Percentiles rank a stretch among this genome's conserved stretches.
phyloP scores from a whole-genome alignment of 2,329 filamentous ascomycete species.

The Aspergillus pseudoviridinutans region DNA sequence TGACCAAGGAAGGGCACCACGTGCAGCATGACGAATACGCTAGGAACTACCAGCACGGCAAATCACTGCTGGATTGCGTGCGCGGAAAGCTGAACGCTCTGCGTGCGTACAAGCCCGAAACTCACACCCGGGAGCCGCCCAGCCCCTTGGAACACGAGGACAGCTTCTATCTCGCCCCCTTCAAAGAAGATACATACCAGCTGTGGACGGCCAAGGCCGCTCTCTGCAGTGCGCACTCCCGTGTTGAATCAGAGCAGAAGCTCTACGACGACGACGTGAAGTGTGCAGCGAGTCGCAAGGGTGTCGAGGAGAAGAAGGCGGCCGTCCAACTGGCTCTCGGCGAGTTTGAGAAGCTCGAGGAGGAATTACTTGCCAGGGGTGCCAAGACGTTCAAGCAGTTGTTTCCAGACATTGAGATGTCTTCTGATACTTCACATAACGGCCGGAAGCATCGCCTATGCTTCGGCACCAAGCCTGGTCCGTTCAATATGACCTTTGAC shows the following conservation, averaged over 20 bases:
- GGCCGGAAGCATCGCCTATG: not conserved
- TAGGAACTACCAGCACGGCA: not conserved
- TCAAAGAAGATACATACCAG: slow-evolving; percentile 56
- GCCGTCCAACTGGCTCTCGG: slow-evolving; percentile 51
- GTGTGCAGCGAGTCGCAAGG: slow-evolving; percentile 12
- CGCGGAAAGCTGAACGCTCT: slow-evolving; percentile 51
- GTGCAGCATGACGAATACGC: not conserved
- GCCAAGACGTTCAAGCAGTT: slow-evolving; percentile 66
- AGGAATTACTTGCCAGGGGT: slow-evolving; percentile 51
- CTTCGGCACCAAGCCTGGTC: slow-evolving; percentile 15
- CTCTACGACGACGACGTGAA: slow-evolving; percentile 17
- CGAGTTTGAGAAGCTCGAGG: slow-evolving; percentile 55
- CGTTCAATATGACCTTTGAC: slow-evolving; percentile 49
- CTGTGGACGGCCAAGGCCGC: slow-evolving; percentile 49
- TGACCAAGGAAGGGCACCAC: slow-evolving; percentile 43
- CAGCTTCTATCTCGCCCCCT: slow-evolving; percentile 47
- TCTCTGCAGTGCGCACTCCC: slow-evolving; percentile 33
- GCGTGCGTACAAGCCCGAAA: slow-evolving; percentile 42
- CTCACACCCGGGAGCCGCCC: slow-evolving; percentile 5
- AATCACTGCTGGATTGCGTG: slow-evolving; percentile 59
- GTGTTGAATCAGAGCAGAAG: slow-evolving; percentile 35
- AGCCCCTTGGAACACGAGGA: slow-evolving; percentile 39
- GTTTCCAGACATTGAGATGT: slow-evolving; percentile 48
- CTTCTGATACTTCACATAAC: not conserved
- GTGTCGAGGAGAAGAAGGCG: slow-evolving; percentile 50